Base-by-base conservation (phyloP, 495 filamentous ascomycete genomes). In the Aspergillus homomorphus region DNA sequence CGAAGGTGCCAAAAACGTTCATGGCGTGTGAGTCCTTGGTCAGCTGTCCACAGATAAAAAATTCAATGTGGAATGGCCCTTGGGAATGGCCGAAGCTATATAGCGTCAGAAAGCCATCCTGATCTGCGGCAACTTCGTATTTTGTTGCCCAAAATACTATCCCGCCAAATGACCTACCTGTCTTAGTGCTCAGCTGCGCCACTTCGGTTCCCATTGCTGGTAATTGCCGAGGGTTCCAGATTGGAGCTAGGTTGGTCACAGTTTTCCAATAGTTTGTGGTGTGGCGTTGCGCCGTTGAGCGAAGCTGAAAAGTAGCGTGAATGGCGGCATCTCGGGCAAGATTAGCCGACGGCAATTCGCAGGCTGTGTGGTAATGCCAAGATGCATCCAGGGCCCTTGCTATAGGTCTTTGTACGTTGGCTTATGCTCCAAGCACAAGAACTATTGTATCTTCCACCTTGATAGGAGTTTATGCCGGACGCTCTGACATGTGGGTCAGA, bases 1-100 rank as follows among this genome's bases (percentile, higher is more conserved):
- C 24, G 22, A 14, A 28, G 30, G 53, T 55, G 5, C 53, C 53
- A 20, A 55, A 55, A 16, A 55, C 53, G 22, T 55, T 55, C 53
- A 55, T 55, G 3, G 6, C 19, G 49, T 28, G 2, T 14, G 18
- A 28, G 15, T 8, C 49, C n/a, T 22, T 51, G 1, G 49, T n/a
- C n/a, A n/a, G n/a, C n/a, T n/a, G n/a, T n/a, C n/a, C n/a, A n/a
- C n/a, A n/a, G n/a, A n/a, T n/a, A n/a, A n/a, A n/a, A n/a, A n/a
- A n/a, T n/a, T n/a, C n/a, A n/a, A n/a, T n/a, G n/a, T n/a, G n/a
- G n/a, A n/a, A n/a, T n/a, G n/a, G n/a, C n/a, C n/a, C n/a, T n/a
- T n/a, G n/a, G n/a, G n/a, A n/a, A n/a, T n/a, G n/a, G n/a, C n/a
- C n/a, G n/a, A n/a, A n/a, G n/a, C n/a, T n/a, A n/a, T n/a, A n/a